A percentile compares a stretch with the other conserved stretches of the same genome.
phyloP scores from a whole-genome alignment of 139 green algal genomes.

The Auxenochlorella pyrenoidosa region DNA sequence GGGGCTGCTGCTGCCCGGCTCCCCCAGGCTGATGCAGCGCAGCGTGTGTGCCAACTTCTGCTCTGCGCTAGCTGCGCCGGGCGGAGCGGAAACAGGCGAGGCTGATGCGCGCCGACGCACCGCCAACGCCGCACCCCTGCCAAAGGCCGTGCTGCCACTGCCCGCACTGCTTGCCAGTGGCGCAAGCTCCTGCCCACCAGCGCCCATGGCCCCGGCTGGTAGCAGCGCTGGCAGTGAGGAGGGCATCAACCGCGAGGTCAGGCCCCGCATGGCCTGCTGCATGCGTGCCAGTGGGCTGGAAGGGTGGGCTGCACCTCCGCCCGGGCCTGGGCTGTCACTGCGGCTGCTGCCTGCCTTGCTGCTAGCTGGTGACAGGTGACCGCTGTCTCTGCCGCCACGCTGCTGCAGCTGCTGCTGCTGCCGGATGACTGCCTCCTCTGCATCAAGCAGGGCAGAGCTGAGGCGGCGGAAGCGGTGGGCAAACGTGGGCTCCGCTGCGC shows the following conservation, averaged over 20 bases:
- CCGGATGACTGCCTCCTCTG: constrained; percentile 5
- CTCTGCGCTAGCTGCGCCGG: background rate
- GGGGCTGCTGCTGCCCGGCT: background rate
- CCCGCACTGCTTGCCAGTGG: background rate
- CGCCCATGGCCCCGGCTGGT: constrained; percentile 3
- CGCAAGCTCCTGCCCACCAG: constrained; percentile 5
- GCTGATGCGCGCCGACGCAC: background rate
- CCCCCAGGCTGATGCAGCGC: background rate
- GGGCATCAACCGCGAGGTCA: constrained; percentile 18
- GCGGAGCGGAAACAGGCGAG: background rate
- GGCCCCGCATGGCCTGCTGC: background rate
- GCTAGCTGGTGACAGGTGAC: constrained; percentile 2
- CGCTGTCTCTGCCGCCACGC: background rate
- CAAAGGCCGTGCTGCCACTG: background rate
- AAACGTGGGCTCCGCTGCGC: background rate
- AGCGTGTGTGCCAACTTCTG: background rate
- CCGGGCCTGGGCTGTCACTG: background rate
- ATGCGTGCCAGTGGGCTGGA: constrained; percentile 6
- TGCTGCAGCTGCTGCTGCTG: background rate
- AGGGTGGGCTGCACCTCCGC: background rate
- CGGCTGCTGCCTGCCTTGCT: background rate
- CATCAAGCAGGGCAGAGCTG: background rate
- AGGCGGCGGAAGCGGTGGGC: background rate
- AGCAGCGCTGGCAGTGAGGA: constrained; percentile 20
- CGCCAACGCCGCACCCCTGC: background rate